These are phyloP conservation scores for Blastocystis sp. DNA, from an alignment of 352 stramenopile genomes.

Conservation along the genomic window DNA sequence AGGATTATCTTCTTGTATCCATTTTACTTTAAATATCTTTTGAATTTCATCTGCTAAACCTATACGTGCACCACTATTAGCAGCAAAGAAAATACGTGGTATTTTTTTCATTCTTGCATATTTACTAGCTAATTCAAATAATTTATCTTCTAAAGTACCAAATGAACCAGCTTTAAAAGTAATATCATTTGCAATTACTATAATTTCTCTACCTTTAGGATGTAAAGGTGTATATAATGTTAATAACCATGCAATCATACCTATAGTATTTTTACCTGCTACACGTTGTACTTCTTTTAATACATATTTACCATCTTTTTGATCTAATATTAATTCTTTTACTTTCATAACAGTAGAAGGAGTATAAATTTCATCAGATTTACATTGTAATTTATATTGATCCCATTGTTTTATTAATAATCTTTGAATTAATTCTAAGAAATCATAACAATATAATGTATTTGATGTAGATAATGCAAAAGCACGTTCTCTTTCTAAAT, in stretches of 20 bases:
- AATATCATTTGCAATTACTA: slow-evolving; percentile 99
- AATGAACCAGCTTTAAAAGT: slow-evolving; percentile 96
- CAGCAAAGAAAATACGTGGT: slow-evolving; percentile 89
- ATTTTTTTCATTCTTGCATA: slow-evolving; percentile 70
- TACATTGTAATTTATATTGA: slow-evolving; percentile 50
- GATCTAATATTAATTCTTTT: slow-evolving; percentile 53
- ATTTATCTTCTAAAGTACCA: slow-evolving; percentile 85
- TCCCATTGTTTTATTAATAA: slow-evolving; percentile 77
- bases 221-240: slow-evolving; percentile 73
- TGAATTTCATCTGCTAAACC: slow-evolving; percentile 93
- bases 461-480: slow-evolving; percentile 59
- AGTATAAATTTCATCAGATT: slow-evolving; percentile 17
- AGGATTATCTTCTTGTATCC: slow-evolving; percentile 79
- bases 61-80: slow-evolving; percentile 93
- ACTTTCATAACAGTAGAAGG: slow-evolving; percentile 47
- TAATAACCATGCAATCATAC: slow-evolving; percentile 97
- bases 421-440: slow-evolving; percentile 88
- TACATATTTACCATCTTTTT: slow-evolving; percentile 47
- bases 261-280: slow-evolving; percentile 85
- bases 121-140: slow-evolving; percentile 91
- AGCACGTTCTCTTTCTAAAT: slow-evolving; percentile 75
- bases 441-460: slow-evolving; percentile 97
- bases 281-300: slow-evolving; percentile 54
- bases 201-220: slow-evolving; percentile 66
- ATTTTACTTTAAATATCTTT: slow-evolving; percentile 78